Percentiles rank a stretch among this genome's conserved stretches.
phyloP scores from a whole-genome alignment of 768 basidiomycete genomes.

The Termitomyces bulborhizus region DNA sequence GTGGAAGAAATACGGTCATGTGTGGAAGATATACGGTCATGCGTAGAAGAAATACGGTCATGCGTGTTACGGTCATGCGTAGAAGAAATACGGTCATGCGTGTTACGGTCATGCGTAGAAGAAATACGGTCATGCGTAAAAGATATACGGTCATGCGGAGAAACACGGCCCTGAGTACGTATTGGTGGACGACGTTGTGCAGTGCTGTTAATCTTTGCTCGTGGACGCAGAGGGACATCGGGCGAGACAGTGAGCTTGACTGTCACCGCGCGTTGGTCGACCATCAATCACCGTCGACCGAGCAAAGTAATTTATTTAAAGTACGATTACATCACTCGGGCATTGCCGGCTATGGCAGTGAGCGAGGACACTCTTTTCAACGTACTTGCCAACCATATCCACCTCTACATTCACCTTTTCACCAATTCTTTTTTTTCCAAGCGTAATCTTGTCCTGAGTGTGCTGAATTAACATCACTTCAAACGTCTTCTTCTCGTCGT shows the following conservation, averaged over 20 bases:
- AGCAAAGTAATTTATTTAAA: too few species aligned
- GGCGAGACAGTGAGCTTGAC: conserved; percentile 6
- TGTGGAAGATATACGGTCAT: too few species aligned
- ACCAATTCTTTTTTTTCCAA: conserved; percentile 69
- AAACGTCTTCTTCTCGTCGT: conserved; percentile 57
- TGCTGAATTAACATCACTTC: conserved; percentile 95
- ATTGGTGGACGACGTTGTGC: conserved; percentile 18
- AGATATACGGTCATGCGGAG: neutral
- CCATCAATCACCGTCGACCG: too few species aligned
- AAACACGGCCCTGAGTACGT: neutral
- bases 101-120: too few species aligned
- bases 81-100: conserved; percentile 20
- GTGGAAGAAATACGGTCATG: neutral
- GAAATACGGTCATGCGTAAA: too few species aligned
- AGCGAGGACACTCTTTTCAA: conserved; percentile 74
- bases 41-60: conserved; percentile 12
- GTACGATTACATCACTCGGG: conserved; percentile 4
- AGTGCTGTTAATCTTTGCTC: conserved; percentile 56
- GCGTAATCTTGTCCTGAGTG: conserved; percentile 83
- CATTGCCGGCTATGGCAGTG: conserved; percentile 17
- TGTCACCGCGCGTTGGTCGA: too few species aligned
- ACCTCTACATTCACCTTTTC: conserved; percentile 92
- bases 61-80: neutral
- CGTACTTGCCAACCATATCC: conserved; percentile 92
- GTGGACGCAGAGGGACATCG: conserved; percentile 34